Base-by-base conservation (phyloP, 768 basidiomycete genomes). In the Lentinula guzmanii region DNA sequence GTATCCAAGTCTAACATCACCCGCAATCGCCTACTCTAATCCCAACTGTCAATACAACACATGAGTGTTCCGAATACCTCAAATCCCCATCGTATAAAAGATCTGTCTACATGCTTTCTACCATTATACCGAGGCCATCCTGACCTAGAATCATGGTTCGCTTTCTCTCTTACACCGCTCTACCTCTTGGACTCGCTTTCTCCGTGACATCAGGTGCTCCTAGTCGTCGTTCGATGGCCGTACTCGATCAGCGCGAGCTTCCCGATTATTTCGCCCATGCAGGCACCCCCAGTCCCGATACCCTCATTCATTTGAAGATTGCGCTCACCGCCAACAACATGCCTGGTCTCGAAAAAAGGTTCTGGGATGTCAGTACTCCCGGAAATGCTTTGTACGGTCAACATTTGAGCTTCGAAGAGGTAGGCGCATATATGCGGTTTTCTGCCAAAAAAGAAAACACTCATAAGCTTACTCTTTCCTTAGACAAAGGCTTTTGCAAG, bases 361-460 rank as follows among this genome's bases (percentile, higher is more conserved):
- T 77, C 24, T 65, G 70, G 61, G 74, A 69, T 42, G 75, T 77
- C 64, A 75, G 74, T 63, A 73, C 72, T 2, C 76, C 78, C 3
- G 65, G 66, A 41, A 77, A 69, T 64, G 62, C 69, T 9, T 52
- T 64, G 6, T 78, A 74, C 63, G 73, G 77, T 11, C 70, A 77
- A 64, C 73, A 75, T 60, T 61, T 79, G 37, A 72, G 65, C 60
- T 68, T 70, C 64, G 77, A 74, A 13, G 70, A 78, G 70, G 77
- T 79, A 62, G 34, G 42, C 52, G 42, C 13, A 45, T 45, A 37
- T n/a, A 34, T 35, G 55, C 42, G n/a, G 46, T 33, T n/a, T 39
- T 13, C 7, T 39, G 11, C 37, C 37, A 39, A 39, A 39, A 39
- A 13, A 39, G 21, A 39, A 39, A 24, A 24, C 24, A 2, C 24